Evolutionary conservation across 805 yeast genomes (phyloP), one percentile per base, ranked within the genome.

Genomic region (Nakazawaea populi): DNA sequence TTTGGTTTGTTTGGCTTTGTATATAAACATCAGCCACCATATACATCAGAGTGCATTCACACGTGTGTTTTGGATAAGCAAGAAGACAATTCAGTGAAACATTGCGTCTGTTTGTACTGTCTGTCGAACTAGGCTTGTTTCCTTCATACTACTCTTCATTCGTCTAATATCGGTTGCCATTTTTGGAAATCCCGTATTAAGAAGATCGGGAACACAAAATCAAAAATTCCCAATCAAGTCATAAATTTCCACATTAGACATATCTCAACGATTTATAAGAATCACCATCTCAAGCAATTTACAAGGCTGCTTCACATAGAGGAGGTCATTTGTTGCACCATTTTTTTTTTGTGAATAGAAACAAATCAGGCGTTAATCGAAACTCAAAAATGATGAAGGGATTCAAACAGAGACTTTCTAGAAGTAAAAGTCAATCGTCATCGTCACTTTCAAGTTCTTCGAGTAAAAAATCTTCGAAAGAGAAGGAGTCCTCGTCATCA

Each of bases 381-480:
- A 18, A 3, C 24, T 37, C 37, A 66, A 79, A 73, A 60, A 83
- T 83, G 89, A 83, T 83, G 87, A 83, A 82, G 69, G 87, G 87
- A 31, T 82, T 83, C 66, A 83, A 82, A 61, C 86, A 83, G 61
- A 71, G 81, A 61, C 74, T 74, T 49, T 64, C 68, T 52, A 65
- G 76, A 44, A 63, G 61, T 57, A 65, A 73, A 65, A 58, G 59
- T 64, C 63, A 62, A 64, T 46, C 63, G 56, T 48, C 60, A 49
- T 55, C 58, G 29, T 29, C 53, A 30, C 29, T 49, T 11, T 32
- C 44, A 12, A 38, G 48, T 6, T 48, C 54, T 7, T 40, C 52
- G n/a, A 32, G 30, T 31, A 46, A 42, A 41, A 39, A 46, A 11
- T 4, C 43, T 8, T 28, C n/a, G 11, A 32, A 46, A 27, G 44